These are phyloP conservation scores for Syzygium aqueum DNA, from an alignment of 345 rosid genomes.

Conservation along the genomic window DNA sequence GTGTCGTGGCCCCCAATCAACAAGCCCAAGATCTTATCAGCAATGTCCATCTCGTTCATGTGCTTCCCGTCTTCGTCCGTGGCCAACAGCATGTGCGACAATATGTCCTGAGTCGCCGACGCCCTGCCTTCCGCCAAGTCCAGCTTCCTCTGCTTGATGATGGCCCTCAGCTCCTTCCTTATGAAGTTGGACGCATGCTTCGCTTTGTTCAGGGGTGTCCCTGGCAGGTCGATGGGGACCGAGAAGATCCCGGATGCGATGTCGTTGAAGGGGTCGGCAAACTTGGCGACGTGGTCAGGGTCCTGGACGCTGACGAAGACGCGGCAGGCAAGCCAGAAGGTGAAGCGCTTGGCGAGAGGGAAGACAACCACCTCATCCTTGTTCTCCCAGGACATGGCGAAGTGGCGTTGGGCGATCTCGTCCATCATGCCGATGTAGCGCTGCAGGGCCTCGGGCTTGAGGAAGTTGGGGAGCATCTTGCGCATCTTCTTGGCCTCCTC, in stretches of 20 bases:
- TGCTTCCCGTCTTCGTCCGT: slow-evolving; percentile 17
- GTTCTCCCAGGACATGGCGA: slow-evolving; percentile 12
- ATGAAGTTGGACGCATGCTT: slow-evolving; percentile 19
- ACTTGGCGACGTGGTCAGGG: slow-evolving; percentile 10
- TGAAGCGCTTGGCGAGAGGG: slow-evolving; percentile 23
- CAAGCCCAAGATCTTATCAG: slow-evolving; percentile 27
- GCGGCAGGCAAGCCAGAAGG: slow-evolving; percentile 22
- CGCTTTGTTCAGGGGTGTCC: slow-evolving; percentile 18
- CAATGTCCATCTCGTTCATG: slow-evolving; percentile 24
- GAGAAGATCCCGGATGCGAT: slow-evolving; percentile 16
- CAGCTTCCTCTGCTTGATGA: slow-evolving; percentile 19
- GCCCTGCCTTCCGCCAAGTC: slow-evolving; percentile 12
- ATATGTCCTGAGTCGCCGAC: slow-evolving; percentile 12
- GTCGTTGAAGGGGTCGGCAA: slow-evolving; percentile 9
- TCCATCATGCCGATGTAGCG: slow-evolving; percentile 21
- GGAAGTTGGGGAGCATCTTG: slow-evolving; percentile 24
- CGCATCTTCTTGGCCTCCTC: slow-evolving; percentile 23
- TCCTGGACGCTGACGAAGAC: slow-evolving; percentile 21
- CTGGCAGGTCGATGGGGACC: slow-evolving; percentile 18
- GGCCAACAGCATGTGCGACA: slow-evolving; percentile 18
- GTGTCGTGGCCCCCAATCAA: slow-evolving; percentile 35
- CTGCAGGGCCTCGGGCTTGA: slow-evolving; percentile 25
- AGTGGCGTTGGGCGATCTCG: slow-evolving; percentile 14
- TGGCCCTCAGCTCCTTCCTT: slow-evolving; percentile 18
- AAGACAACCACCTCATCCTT: slow-evolving; percentile 16